Conservation (phyloP, 352 stramenopile genomes). For the Phytophthora pseudosyringae region DNA sequence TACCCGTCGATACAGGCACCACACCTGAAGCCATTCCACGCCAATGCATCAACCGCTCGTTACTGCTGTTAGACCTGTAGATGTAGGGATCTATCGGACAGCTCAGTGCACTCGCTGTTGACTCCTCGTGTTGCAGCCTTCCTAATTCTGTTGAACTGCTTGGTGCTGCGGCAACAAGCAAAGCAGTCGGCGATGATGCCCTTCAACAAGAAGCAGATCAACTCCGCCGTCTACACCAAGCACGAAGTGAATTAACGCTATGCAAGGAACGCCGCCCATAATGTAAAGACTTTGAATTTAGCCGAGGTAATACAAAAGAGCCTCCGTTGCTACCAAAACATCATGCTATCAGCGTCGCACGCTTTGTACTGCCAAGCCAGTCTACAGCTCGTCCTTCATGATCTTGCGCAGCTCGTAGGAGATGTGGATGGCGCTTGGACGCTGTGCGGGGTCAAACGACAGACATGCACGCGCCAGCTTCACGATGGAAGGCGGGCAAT, state of each 20-base stretch:
- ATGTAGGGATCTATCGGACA: too few species aligned
- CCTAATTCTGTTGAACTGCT: neutral
- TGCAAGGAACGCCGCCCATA: conserved; percentile 3
- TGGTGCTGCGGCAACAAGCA: neutral
- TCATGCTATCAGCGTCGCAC: conserved; percentile 7
- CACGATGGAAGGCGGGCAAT: conserved; percentile 61
- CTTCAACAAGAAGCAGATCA: neutral
- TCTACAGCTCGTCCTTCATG: conserved; percentile 71
- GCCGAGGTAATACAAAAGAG: conserved; percentile 37
- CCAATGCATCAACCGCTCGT: too few species aligned
- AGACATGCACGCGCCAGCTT: conserved; percentile 67
- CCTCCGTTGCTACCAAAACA: conserved; percentile 33
- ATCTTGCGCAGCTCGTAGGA: conserved; percentile 84
- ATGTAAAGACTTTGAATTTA: conserved; percentile 35
- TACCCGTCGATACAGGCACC: too few species aligned
- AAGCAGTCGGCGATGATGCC: neutral
- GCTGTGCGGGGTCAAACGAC: conserved; percentile 64
- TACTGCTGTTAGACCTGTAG: too few species aligned
- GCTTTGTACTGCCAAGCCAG: conserved; percentile 3
- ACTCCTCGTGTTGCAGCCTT: neutral
- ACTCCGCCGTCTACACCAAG: neutral
- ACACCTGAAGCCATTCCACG: too few species aligned
- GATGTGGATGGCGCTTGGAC: conserved; percentile 78
- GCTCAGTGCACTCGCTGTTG: neutral
- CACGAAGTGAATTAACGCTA: neutral